Conservation (phyloP, 805 yeast genomes). For the Starmerella khaoyaiensis region DNA sequence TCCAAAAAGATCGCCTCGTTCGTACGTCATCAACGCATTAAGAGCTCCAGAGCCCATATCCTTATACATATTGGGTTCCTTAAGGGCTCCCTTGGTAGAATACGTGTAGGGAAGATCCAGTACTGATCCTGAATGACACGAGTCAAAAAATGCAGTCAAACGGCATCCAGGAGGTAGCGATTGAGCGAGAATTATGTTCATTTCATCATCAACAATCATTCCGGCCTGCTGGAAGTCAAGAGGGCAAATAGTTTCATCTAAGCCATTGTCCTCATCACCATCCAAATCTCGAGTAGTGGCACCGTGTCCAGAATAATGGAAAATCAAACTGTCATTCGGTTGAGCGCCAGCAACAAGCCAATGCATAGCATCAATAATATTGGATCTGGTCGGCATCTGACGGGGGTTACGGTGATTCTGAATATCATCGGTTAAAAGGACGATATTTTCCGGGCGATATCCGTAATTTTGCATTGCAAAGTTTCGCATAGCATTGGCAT, state of each 20-base stretch:
- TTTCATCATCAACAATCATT: slow-evolving; percentile 56
- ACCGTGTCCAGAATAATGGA: slow-evolving; percentile 84
- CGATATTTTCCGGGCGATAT: slow-evolving; percentile 30
- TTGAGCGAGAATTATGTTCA: slow-evolving; percentile 59
- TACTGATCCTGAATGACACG: slow-evolving; percentile 78
- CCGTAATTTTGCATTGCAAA: slow-evolving; percentile 32
- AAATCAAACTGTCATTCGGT: slow-evolving; percentile 65
- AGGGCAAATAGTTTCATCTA: slow-evolving; percentile 61
- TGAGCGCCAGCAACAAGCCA: slow-evolving; percentile 66
- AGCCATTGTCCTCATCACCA: slow-evolving; percentile 67
- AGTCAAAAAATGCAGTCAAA: slow-evolving; percentile 68
- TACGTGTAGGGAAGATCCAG: slow-evolving; percentile 69
- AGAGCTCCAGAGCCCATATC: slow-evolving; percentile 60
- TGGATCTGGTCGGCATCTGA: slow-evolving; percentile 48
- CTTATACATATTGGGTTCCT: slow-evolving; percentile 66
- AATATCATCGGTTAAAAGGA: slow-evolving; percentile 31
- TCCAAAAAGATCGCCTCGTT: slow-evolving; percentile 40
- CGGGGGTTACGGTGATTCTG: slow-evolving; percentile 27
- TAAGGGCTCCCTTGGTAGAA: slow-evolving; percentile 70
- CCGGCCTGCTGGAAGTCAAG: slow-evolving; percentile 58
- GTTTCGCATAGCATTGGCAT: slow-evolving; percentile 37
- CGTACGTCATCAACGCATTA: slow-evolving; percentile 45
- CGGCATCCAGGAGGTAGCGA: slow-evolving; percentile 62
- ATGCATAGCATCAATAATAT: slow-evolving; percentile 64
- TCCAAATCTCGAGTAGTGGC: slow-evolving; percentile 55